A percentile compares a stretch with the other conserved stretches of the same genome.
Conservation (phyloP, 495 filamentous ascomycete genomes). For the Poronia punctata region DNA sequence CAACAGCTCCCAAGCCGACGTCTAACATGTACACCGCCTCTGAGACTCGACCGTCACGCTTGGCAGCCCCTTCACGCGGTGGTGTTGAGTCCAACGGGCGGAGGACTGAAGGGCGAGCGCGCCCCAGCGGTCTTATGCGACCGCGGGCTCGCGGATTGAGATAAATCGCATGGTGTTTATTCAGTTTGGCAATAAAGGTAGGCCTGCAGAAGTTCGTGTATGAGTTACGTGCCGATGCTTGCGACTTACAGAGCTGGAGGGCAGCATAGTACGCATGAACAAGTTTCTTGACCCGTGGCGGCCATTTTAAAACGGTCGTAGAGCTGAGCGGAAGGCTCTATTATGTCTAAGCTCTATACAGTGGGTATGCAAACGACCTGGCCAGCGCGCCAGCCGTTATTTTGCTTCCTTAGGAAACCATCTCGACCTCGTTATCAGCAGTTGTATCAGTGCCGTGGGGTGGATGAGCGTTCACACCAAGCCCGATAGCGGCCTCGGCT, state of each 20-base stretch:
- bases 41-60: conserved; percentile 33
- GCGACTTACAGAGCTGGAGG: too few relatives aligned
- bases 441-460: conserved; percentile 10
- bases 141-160: conserved; percentile 25
- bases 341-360: too few relatives aligned
- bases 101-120: conserved; percentile 18
- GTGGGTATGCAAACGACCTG: too few relatives aligned
- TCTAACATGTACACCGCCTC: conserved; percentile 56
- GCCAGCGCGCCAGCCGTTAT: too few relatives aligned
- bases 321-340: too few relatives aligned
- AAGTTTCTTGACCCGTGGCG: too few relatives aligned
- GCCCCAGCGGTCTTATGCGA: conserved; percentile 21
- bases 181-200: too few relatives aligned
- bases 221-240: too few relatives aligned
- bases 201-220: too few relatives aligned
- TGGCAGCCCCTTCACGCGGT: conserved; percentile 34
- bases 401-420: conserved; percentile 15
- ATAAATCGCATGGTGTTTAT: too few relatives aligned
- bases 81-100: conserved; percentile 26
- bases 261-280: too few relatives aligned
- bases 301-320: too few relatives aligned
- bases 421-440: conserved; percentile 20
- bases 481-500: conserved; percentile 72
- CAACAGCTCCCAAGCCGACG: conserved; percentile 59
- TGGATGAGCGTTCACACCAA: conserved; percentile 53